Percentiles rank a stretch among this genome's conserved stretches.
Conservation (phyloP, 164 flowering plant species). For the Litsea cubeba region DNA sequence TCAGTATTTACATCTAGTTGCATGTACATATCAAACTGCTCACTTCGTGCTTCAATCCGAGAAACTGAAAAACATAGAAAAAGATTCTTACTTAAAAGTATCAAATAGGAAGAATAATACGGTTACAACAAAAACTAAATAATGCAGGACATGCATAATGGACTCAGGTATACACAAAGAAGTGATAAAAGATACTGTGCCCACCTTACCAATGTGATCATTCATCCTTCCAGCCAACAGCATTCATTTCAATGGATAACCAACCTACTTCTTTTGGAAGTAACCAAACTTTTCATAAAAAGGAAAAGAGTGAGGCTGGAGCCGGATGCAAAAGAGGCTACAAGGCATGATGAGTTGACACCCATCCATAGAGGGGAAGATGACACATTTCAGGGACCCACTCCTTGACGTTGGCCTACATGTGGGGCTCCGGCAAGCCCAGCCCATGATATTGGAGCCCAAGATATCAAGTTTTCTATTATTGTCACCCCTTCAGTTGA, state of each 20-base stretch:
- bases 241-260: neutral
- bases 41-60: constrained; percentile 30
- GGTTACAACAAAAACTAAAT: neutral
- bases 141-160: neutral
- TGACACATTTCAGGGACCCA: too few species aligned
- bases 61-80: constrained; percentile 18
- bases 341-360: too few species aligned
- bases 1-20: constrained; percentile 75
- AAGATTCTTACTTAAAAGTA: constrained; percentile 1
- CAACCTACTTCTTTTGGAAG: neutral
- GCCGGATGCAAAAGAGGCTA: too few species aligned
- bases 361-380: too few species aligned
- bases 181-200: neutral
- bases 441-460: too few species aligned
- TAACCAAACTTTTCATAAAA: too few species aligned
- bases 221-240: neutral
- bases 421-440: too few species aligned
- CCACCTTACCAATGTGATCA: neutral
- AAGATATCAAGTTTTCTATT: too few species aligned
- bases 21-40: constrained; percentile 57
- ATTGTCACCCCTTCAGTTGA: too few species aligned
- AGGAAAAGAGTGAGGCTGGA: too few species aligned
- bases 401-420: too few species aligned
- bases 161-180: neutral
- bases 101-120: neutral